Conservation (phyloP, 2,329 filamentous ascomycete species). For the Cryphonectria carpinicola region DNA sequence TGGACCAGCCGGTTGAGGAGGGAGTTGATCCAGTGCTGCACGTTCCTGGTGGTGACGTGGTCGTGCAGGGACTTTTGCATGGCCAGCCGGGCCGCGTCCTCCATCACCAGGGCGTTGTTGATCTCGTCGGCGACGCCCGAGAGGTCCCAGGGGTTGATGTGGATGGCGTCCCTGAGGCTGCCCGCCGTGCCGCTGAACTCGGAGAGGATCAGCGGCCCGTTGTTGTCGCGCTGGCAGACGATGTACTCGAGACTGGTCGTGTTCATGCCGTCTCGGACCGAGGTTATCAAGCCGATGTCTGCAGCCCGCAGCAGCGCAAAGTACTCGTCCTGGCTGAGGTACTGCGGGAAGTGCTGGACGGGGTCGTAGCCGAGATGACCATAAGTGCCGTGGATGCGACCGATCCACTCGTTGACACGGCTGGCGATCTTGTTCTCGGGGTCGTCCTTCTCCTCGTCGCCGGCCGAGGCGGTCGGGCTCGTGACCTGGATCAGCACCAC, state of each 20-base stretch:
- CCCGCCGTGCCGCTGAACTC: constrained; percentile 96
- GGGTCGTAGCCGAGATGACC: constrained; percentile 88
- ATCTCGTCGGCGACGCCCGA: constrained; percentile 83
- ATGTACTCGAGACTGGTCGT: constrained; percentile 95
- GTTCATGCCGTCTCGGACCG: constrained; percentile 96
- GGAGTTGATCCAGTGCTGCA: constrained; percentile 82
- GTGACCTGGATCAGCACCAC: constrained; percentile 96
- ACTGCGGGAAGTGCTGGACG: constrained; percentile 93
- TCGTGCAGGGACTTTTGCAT: constrained; percentile 79
- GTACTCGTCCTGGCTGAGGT: constrained; percentile 87
- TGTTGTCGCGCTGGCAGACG: constrained; percentile 83
- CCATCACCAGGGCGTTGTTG: constrained; percentile 79
- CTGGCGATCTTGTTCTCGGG: constrained; percentile 80
- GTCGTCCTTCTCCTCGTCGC: constrained; percentile 77
- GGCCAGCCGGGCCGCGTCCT: constrained; percentile 62
- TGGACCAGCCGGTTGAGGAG: constrained; percentile 79
- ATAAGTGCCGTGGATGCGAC: constrained; percentile 88
- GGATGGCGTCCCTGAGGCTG: constrained; percentile 81
- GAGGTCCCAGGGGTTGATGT: constrained; percentile 96
- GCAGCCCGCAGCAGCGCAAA: constrained; percentile 89
- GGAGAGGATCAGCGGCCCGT: constrained; percentile 89
- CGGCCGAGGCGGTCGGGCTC: constrained; percentile 73
- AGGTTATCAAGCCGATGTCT: constrained; percentile 92
- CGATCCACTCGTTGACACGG: constrained; percentile 87
- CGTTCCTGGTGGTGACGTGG: constrained; percentile 83